Percentiles rank a stretch among this genome's conserved stretches.
These are phyloP conservation scores for Cladorrhinum samala DNA, from an alignment of 495 filamentous ascomycete genomes.

Conservation along the genomic window DNA sequence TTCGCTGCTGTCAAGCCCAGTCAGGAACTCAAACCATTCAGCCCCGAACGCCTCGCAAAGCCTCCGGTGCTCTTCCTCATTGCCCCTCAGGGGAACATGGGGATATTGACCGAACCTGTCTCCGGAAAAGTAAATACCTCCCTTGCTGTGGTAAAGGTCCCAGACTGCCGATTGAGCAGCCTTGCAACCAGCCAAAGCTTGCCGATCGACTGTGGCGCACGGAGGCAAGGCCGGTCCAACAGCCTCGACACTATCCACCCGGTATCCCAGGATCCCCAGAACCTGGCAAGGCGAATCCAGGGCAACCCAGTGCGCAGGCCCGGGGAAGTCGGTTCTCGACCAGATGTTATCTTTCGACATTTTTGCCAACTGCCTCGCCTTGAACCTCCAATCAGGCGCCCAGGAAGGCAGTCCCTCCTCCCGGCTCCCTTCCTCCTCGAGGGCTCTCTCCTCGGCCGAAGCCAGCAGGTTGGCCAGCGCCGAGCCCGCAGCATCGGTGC, in stretches of 20 bases:
- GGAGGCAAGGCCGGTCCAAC: background rate
- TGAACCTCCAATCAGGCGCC: background rate
- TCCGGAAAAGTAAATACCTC: background rate
- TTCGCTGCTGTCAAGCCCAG: background rate
- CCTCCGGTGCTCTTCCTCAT: background rate
- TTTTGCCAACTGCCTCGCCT: background rate
- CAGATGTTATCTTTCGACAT: background rate
- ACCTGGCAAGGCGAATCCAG: background rate
- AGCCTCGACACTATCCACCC: background rate
- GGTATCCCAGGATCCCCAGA: background rate
- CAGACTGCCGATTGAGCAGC: background rate
- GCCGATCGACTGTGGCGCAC: background rate
- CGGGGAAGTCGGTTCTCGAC: background rate
- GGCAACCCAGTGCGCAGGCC: background rate
- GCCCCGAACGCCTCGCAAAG: background rate
- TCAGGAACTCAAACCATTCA: background rate
- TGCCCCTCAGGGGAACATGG: background rate
- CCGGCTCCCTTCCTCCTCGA: too few species aligned
- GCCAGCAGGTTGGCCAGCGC: background rate
- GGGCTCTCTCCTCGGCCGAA: background rate
- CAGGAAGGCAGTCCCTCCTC: background rate
- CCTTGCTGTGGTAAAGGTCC: background rate
- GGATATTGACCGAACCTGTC: background rate
- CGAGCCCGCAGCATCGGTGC: background rate
- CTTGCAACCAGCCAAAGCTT: background rate